These are phyloP conservation scores for Gossypium gossypioides DNA, from an alignment of 441 rosid genomes.

Conservation along the genomic window DNA sequence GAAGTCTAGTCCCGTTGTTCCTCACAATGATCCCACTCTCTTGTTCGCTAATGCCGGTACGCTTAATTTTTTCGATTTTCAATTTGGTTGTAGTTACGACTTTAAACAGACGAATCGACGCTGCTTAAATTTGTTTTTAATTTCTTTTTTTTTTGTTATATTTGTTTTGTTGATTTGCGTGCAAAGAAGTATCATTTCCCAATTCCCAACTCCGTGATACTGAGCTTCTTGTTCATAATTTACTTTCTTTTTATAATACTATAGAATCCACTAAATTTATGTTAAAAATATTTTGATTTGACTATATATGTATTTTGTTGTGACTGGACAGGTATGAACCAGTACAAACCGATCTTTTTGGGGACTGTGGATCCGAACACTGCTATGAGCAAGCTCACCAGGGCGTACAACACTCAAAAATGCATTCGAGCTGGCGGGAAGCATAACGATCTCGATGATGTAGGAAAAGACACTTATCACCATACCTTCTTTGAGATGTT, in stretches of 20 bases:
- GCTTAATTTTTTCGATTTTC: background rate
- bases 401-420: conserved; percentile 93
- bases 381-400: conserved; percentile 56
- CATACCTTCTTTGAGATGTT: conserved; percentile 98
- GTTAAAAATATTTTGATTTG: background rate
- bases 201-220: background rate
- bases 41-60: conserved; percentile 90
- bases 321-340: conserved; percentile 69
- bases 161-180: background rate
- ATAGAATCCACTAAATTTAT: background rate
- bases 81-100: background rate
- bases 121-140: background rate
- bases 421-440: conserved; percentile 97
- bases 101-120: background rate
- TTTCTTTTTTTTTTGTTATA: background rate
- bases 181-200: background rate
- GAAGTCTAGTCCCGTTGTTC: conserved; percentile 93
- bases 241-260: background rate
- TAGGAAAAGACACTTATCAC: conserved; percentile 94
- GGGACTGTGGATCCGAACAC: conserved; percentile 85
- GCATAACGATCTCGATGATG: conserved; percentile 96
- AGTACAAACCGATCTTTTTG: conserved; percentile 79
- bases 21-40: conserved; percentile 78
- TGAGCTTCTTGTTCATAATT: background rate
- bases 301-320: background rate